Evolutionary conservation across 345 rosid species (phyloP).

Genomic region (Acer yangbiense): DNA sequence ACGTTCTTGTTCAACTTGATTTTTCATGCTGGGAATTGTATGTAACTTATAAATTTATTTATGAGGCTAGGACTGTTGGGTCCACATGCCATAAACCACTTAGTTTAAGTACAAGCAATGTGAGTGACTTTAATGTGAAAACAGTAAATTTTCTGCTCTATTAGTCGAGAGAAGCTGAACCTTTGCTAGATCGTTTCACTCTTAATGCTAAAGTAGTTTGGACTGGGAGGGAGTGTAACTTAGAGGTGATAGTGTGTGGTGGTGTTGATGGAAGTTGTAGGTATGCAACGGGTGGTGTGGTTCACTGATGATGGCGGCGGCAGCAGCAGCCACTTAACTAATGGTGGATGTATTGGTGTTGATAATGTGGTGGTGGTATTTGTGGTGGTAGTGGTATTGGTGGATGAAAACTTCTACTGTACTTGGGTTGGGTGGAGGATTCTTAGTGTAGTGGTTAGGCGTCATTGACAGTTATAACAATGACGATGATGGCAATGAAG

Average conservation of each 20-base stretch:
- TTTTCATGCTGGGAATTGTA: too few relatives aligned
- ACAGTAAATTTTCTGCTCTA: not conserved
- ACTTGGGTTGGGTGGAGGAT: not conserved
- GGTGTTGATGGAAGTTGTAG: not conserved
- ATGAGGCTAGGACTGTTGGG: too few relatives aligned
- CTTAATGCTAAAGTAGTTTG: not conserved
- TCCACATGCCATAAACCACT: not conserved
- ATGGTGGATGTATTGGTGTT: not conserved
- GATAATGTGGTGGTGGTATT: not conserved
- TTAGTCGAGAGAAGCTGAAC: not conserved
- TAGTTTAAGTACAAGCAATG: not conserved
- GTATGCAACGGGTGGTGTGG: not conserved
- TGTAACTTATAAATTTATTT: too few relatives aligned
- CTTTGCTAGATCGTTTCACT: not conserved
- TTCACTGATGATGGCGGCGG: too few relatives aligned
- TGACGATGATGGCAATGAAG: not conserved
- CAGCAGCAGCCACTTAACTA: too few relatives aligned
- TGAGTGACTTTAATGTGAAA: not conserved
- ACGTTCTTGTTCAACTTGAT: not conserved
- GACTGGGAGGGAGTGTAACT: not conserved
- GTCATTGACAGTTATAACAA: not conserved
- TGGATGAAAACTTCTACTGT: not conserved
- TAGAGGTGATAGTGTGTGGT: not conserved
- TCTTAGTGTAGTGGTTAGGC: too few relatives aligned
- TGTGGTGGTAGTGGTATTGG: not conserved